Percentiles rank a stretch among this genome's conserved stretches.
These are phyloP conservation scores for Perkinsus olseni DNA, from an alignment of 169 alveolate species.

Conservation along the genomic window DNA sequence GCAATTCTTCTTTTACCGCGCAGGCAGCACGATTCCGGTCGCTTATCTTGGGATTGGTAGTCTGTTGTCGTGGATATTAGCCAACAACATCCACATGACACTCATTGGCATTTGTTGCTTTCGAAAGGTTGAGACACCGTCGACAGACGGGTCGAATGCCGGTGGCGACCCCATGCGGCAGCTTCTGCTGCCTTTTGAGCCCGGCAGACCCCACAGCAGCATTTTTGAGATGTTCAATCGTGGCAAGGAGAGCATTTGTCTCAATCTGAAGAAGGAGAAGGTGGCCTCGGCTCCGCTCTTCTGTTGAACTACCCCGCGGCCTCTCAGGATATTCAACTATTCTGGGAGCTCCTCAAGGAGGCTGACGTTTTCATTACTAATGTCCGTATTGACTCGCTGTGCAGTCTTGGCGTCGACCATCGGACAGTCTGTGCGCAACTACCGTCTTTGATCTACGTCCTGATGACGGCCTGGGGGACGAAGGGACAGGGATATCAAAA, in stretches of 20 bases:
- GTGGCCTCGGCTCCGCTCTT: neutral
- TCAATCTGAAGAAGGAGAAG: neutral
- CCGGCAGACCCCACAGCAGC: neutral
- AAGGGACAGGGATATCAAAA: neutral
- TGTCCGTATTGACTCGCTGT: neutral
- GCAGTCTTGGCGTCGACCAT: neutral
- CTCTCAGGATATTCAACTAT: neutral
- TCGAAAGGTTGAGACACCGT: neutral
- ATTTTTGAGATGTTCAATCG: neutral
- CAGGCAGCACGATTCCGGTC: too few relatives aligned
- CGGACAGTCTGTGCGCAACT: neutral
- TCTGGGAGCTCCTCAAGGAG: neutral
- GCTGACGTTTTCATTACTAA: neutral
- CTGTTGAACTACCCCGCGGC: neutral
- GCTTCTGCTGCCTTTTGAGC: neutral
- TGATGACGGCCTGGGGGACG: neutral
- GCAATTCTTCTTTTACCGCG: too few relatives aligned
- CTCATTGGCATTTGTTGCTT: too few relatives aligned
- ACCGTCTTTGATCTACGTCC: neutral
- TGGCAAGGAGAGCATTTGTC: neutral
- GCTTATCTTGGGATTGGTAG: too few relatives aligned
- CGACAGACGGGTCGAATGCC: neutral
- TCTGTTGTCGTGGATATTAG: too few relatives aligned
- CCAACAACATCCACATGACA: too few relatives aligned
- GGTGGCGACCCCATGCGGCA: neutral